phyloP scores from a whole-genome alignment of 1,284 basidiomycete genomes.

The Xanthoconium separans region DNA sequence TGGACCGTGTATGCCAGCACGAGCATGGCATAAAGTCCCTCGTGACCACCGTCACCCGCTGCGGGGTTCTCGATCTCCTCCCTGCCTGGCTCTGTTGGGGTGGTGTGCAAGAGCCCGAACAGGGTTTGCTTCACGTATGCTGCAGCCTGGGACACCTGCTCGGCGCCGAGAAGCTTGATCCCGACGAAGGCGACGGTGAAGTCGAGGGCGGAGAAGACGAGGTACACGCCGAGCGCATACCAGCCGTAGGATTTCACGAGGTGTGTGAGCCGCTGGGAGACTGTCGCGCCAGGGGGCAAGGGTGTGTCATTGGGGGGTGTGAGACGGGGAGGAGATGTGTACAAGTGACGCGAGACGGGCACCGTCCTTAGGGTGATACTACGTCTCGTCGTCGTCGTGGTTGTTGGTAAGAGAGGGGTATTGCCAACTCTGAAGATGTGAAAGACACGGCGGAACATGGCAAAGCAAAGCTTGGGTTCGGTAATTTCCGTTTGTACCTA shows the following conservation, averaged over 20 bases:
- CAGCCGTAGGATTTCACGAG: conserved; percentile 91
- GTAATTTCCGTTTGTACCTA: conserved; percentile 17
- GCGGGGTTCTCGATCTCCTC: conserved; percentile 48
- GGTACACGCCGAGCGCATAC: conserved; percentile 89
- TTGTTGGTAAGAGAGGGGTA: conserved; percentile 42
- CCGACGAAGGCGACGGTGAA: conserved; percentile 81
- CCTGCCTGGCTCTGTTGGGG: conserved; percentile 60
- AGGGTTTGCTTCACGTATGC: conserved; percentile 55
- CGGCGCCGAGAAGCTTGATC: conserved; percentile 88
- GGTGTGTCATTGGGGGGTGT: conserved; percentile 3
- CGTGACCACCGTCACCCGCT: conserved; percentile 43
- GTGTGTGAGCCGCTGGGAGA: conserved; percentile 77
- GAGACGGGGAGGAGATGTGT: conserved; percentile 48
- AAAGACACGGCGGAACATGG: conserved; percentile 26
- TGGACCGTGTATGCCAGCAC: conserved; percentile 94
- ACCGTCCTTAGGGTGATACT: conserved; percentile 28
- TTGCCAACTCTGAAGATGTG: conserved; percentile 29
- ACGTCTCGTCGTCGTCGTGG: conserved; percentile 36
- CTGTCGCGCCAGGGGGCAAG: conserved; percentile 47
- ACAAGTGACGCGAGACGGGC: conserved; percentile 45
- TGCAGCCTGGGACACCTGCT: conserved; percentile 77
- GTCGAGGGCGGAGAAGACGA: conserved; percentile 70
- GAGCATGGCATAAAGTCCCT: conserved; percentile 87
- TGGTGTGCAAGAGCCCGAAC: conserved; percentile 41
- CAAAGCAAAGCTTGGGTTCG: not conserved